phyloP scores from a whole-genome alignment of 306 rosid species.

The Hylodesmum podocarpum region DNA sequence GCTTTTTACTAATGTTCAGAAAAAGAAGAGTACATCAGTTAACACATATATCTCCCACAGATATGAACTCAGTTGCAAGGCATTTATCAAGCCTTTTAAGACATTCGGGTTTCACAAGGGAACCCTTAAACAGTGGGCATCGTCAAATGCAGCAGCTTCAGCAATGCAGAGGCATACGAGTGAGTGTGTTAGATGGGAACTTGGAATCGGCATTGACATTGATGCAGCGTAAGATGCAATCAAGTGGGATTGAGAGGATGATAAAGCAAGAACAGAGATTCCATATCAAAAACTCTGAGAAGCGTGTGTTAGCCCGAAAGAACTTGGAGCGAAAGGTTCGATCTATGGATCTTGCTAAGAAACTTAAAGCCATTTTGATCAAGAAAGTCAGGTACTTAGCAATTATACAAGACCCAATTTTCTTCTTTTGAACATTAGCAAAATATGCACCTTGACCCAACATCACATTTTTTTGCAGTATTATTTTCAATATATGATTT shows the following conservation, averaged over 20 bases:
- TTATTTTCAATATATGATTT: not conserved
- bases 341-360: constrained; percentile 74
- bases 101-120: constrained; percentile 27
- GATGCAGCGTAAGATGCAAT: constrained; percentile 77
- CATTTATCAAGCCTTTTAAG: constrained; percentile 40
- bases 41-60: not conserved
- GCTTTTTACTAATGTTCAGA: not conserved
- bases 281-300: constrained; percentile 92
- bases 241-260: constrained; percentile 89
- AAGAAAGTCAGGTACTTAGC: constrained; percentile 83
- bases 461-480: not conserved
- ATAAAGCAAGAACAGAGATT: constrained; percentile 60
- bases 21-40: not conserved
- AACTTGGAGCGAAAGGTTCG: constrained; percentile 56
- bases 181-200: constrained; percentile 63
- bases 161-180: constrained; percentile 80
- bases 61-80: constrained; percentile 66
- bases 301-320: constrained; percentile 74
- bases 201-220: constrained; percentile 58
- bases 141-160: constrained; percentile 48
- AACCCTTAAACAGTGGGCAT: constrained; percentile 26
- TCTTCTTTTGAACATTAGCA: not conserved
- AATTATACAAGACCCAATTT: not conserved
- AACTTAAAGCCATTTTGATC: constrained; percentile 69
- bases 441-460: not conserved